These are phyloP conservation scores for Metschnikowia baotianmanensis DNA, from an alignment of 805 yeast species.

Conservation along the genomic window DNA sequence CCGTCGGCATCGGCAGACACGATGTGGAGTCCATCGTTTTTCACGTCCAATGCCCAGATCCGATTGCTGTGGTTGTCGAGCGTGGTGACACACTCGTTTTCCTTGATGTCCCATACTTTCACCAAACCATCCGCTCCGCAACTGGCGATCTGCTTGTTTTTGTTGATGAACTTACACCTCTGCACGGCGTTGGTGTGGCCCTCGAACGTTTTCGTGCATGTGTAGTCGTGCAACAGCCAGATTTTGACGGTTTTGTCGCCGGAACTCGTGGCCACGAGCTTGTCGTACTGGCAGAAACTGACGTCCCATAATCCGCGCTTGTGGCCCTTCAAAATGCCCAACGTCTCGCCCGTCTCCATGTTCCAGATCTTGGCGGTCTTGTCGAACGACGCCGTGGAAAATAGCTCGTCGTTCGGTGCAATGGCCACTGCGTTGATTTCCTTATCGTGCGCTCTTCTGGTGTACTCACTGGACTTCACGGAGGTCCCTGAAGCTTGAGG, in stretches of 20 bases:
- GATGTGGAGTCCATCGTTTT: slow-evolving; percentile 64
- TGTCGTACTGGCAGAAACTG: slow-evolving; percentile 75
- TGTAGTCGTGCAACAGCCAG: slow-evolving; percentile 81
- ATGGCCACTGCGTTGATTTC: slow-evolving; percentile 89
- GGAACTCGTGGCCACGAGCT: slow-evolving; percentile 74
- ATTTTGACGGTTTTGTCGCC: slow-evolving; percentile 90
- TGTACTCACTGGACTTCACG: slow-evolving; percentile 71
- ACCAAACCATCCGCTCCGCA: slow-evolving; percentile 95
- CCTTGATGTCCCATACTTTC: slow-evolving; percentile 79
- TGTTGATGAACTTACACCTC: slow-evolving; percentile 67
- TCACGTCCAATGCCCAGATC: slow-evolving; percentile 83
- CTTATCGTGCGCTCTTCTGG: slow-evolving; percentile 95
- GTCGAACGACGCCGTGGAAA: slow-evolving; percentile 95
- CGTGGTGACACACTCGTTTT: slow-evolving; percentile 72
- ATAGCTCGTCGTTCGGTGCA: slow-evolving; percentile 85
- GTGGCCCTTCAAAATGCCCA: slow-evolving; percentile 85
- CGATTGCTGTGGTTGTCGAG: slow-evolving; percentile 90
- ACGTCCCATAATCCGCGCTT: slow-evolving; percentile 95
- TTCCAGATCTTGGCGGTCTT: slow-evolving; percentile 91
- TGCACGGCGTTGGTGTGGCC: slow-evolving; percentile 94
- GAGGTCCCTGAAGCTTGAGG: slow-evolving; percentile 42
- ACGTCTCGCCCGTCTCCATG: slow-evolving; percentile 73
- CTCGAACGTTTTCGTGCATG: slow-evolving; percentile 80
- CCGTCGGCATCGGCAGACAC: slow-evolving; percentile 96
- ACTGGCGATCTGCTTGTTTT: slow-evolving; percentile 64